Conservation (phyloP, 140 eudicot species). For the Bidens hawaiensis region DNA sequence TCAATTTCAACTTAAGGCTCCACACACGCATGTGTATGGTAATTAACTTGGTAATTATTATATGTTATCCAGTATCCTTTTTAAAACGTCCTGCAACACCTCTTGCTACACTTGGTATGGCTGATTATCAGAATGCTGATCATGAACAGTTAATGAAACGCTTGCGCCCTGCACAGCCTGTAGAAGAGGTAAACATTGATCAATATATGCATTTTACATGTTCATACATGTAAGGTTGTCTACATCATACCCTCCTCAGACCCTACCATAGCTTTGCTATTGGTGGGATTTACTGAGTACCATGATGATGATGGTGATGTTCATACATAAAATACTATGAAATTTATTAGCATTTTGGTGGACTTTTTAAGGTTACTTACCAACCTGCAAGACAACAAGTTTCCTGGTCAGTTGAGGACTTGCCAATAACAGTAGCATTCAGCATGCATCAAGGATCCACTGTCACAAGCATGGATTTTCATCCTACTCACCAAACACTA, state of each 20-base stretch:
- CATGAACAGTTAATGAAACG: slow-evolving; percentile 85
- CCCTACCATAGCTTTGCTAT: too few relatives aligned
- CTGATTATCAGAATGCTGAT: slow-evolving; percentile 65
- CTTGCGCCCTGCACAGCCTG: slow-evolving; percentile 63
- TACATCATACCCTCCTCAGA: too few relatives aligned
- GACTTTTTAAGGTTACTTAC: slow-evolving; percentile 53
- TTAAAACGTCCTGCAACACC: slow-evolving; percentile 74
- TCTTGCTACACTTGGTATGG: slow-evolving; percentile 57
- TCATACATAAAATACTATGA: background rate
- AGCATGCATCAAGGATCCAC: slow-evolving; percentile 75
- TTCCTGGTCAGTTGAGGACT: slow-evolving; percentile 80
- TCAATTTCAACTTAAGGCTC: slow-evolving; percentile 1
- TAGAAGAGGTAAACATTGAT: slow-evolving; percentile 68
- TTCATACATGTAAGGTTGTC: too few relatives aligned
- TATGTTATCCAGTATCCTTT: slow-evolving; percentile 37
- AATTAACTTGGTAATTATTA: background rate
- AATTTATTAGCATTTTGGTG: slow-evolving; percentile 8
- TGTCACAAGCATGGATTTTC: slow-evolving; percentile 89
- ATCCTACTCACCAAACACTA: slow-evolving; percentile 77
- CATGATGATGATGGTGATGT: too few relatives aligned
- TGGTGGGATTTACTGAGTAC: too few relatives aligned
- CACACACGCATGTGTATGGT: background rate
- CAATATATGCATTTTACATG: background rate
- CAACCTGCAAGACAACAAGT: slow-evolving; percentile 68
- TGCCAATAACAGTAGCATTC: slow-evolving; percentile 77